Base-by-base conservation (phyloP, 2,329 filamentous ascomycete species). In the Rugonectria rugulosa region DNA sequence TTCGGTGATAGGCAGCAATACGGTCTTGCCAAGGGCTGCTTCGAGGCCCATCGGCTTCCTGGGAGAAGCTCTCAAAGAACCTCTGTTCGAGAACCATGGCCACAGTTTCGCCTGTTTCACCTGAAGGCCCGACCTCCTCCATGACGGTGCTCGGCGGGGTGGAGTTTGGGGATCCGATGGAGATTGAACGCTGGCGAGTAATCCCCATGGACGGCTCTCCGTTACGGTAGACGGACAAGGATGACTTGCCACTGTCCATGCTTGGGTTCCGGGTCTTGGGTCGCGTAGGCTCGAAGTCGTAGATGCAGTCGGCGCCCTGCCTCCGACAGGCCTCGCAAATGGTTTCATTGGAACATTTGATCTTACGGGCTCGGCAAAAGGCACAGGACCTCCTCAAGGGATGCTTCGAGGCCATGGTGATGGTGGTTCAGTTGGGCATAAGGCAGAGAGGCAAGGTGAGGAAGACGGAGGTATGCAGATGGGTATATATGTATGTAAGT, bases 291-390 rank as follows among this genome's bases (percentile, higher is more conserved):
- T 74, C 72, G 51, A 73, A 73, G 59, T 74, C 72, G 63, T 74
- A 74, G 60, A 74, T 74, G 59, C 72, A 74, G 59, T 74, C 71
- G 42, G 68, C 70, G 9, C 70, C 71, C 49, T 74, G 72, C 32
- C 69, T 67, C 34, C 71, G 69, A 40, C 72, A 74, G 21, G 72
- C 72, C 51, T 74, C 70, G 63, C 72, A 74, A 31, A 74, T 74
- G 23, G 68, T 69, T 40, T 72, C 72, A 59, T 74, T 74, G 48
- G 70, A 73, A 56, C 72, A 74, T 48, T 73, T 74, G 63, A 74
- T 74, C 62, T 74, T 74, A 14, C 72, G 65, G 21, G 72, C 71
- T n/a, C 72, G 68, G 59, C 72, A 74, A 47, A 74, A 74, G 48
- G 70, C 67, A 59, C 72, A 74, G 2, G 71, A 74, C 21, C 70